Conservation (phyloP, 139 green algal genomes). For the Astrephomene gubernaculifera region DNA sequence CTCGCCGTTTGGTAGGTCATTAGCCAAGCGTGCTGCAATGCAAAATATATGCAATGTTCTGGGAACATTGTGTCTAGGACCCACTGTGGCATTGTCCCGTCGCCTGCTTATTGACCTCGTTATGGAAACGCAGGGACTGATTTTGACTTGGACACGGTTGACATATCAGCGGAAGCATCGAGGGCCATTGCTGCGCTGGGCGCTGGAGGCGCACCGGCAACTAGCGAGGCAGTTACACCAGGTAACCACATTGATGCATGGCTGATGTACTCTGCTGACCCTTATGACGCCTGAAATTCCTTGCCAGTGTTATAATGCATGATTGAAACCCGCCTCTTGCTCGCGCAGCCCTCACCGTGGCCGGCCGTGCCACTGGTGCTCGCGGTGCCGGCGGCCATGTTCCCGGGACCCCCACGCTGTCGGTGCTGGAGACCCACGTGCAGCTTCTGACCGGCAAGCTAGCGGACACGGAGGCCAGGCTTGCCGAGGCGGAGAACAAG, state of each 20-base stretch:
- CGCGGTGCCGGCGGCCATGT: neutral
- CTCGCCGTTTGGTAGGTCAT: too few relatives aligned
- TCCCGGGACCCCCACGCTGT: neutral
- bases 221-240: too few relatives aligned
- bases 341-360: too few relatives aligned
- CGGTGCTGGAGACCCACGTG: slow-evolving; percentile 25
- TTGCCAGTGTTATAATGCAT: too few relatives aligned
- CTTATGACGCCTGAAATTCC: too few relatives aligned
- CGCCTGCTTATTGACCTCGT: neutral
- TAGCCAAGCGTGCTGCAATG: too few relatives aligned
- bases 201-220: too few relatives aligned
- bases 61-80: too few relatives aligned
- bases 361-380: neutral
- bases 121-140: neutral
- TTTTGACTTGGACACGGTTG: slow-evolving; percentile 23
- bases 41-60: too few relatives aligned
- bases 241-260: too few relatives aligned
- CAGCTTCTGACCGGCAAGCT: slow-evolving; percentile 29
- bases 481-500: slow-evolving; percentile 19
- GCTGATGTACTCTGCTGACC: too few relatives aligned
- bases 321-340: too few relatives aligned
- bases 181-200: slow-evolving; percentile 19
- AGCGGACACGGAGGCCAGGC: slow-evolving; percentile 10
- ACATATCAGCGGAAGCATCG: slow-evolving; percentile 22
- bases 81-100: neutral